Base-by-base conservation (phyloP, 768 basidiomycete species). In the Lyophyllum atratum region DNA sequence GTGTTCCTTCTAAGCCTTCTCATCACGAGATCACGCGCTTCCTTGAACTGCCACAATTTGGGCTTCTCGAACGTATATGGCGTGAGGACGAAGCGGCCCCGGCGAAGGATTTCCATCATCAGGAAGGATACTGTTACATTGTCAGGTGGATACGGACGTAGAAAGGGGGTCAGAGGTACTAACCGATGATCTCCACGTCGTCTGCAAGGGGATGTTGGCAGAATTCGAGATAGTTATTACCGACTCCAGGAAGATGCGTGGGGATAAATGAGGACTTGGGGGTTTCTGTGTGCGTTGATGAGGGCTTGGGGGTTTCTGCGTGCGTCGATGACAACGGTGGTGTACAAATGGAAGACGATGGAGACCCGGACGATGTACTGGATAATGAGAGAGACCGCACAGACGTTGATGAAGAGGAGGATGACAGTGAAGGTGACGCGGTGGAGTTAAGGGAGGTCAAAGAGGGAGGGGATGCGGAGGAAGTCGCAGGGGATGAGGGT, bases 71-170 rank as follows among this genome's bases (percentile, higher is more conserved):
- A 79, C 4, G 72, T 67, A 55, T 79, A 84, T 4, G 78, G 74
- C 24, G 78, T 77, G 11, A 82, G 76, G 54, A 64, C 70, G 64
- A 86, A 87, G 31, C 83, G 80, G 40, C 83, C 80, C 46, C 84
- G 79, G 26, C 85, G 83, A 15, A 87, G 66, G 29, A 85, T 81
- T 66, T 87, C 85, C 77, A 87, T 81, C 70, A 87, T 79, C 33
- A 87, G 72, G 67, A 86, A 85, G 14, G 83, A 84, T 8, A 86
- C 85, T 85, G 55, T 39, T 31, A 26, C 9, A 28, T 21, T 14
- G 33, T 12, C 4, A 21, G 57, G 74, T 39, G 68, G n/a, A 51
- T 26, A 9, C 15, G 45, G 42, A 46, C 25, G 19, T 11, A 48
- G 52, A 52, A 29, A 22, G n/a, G 24, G 4, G 26, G 10, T 24